Evolutionary conservation across 108 stramenopile genomes (phyloP).

Genomic region (Epithemia pelagica): DNA sequence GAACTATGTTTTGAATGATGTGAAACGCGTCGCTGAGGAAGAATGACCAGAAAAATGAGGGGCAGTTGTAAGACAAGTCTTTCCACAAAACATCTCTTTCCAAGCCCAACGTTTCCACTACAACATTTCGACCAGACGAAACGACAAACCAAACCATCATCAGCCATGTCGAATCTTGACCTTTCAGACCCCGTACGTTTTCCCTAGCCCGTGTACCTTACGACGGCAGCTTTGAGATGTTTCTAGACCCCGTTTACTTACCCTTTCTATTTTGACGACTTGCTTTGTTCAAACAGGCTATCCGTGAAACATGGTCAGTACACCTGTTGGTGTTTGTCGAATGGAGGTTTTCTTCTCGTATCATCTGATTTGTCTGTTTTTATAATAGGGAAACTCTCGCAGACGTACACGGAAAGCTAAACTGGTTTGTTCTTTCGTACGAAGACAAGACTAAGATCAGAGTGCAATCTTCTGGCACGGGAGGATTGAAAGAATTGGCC

Average conservation of each 20-base stretch:
- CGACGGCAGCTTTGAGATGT: no score
- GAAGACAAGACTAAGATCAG: conserved; percentile 3
- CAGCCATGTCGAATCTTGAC: neutral
- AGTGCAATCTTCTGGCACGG: conserved; percentile 7
- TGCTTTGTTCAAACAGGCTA: neutral
- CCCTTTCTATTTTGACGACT: no score
- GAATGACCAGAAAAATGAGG: neutral
- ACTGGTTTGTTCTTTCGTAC: conserved; percentile 10
- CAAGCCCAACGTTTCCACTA: neutral
- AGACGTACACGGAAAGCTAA: conserved; percentile 5
- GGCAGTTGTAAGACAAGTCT: neutral
- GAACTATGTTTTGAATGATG: no score
- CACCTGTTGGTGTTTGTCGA: neutral
- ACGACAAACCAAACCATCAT: neutral
- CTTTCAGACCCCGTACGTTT: neutral
- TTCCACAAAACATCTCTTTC: neutral
- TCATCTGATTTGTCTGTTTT: neutral
- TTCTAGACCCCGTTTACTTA: no score
- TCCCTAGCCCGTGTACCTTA: no score
- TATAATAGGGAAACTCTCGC: conserved; percentile 7
- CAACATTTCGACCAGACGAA: neutral
- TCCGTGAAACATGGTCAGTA: neutral
- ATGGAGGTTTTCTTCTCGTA: neutral
- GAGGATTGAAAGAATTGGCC: conserved; percentile 10
- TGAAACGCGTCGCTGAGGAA: neutral